Conservation (phyloP, 805 yeast species). For the Phaffomyces thermotolerans region DNA sequence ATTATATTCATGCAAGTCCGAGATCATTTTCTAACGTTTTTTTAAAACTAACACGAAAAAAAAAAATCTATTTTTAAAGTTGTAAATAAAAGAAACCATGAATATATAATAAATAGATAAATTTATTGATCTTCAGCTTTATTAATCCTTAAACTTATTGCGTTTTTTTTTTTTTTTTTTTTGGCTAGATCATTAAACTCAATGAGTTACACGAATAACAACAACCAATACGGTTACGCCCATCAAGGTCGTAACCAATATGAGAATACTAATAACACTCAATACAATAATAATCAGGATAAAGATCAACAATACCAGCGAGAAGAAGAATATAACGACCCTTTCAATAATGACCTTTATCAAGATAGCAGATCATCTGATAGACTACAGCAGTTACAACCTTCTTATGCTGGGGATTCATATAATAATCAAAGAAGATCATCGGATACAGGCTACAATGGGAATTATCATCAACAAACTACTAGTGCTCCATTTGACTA, state of each 20-base stretch:
- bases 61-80: neutral
- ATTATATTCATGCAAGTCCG: no score
- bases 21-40: no score
- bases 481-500: no score
- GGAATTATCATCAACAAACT: neutral
- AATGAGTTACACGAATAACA: conserved; percentile 11
- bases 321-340: conserved; percentile 9
- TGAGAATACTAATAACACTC: neutral
- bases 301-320: neutral
- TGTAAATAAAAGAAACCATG: no score
- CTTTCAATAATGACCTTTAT: conserved; percentile 5
- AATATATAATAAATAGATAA: no score
- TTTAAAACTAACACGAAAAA: no score
- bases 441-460: conserved; percentile 5
- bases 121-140: no score
- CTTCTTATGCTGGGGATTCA: conserved; percentile 11
- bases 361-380: conserved; percentile 13
- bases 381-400: conserved; percentile 12
- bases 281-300: neutral
- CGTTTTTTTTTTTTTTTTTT: no score
- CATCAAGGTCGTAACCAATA: neutral
- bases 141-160: no score
- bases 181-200: no score
- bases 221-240: conserved; percentile 3
- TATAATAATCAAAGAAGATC: conserved; percentile 11